Base-by-base conservation (phyloP, 2,329 filamentous ascomycete genomes). In the Botrytis pseudocinerea region DNA sequence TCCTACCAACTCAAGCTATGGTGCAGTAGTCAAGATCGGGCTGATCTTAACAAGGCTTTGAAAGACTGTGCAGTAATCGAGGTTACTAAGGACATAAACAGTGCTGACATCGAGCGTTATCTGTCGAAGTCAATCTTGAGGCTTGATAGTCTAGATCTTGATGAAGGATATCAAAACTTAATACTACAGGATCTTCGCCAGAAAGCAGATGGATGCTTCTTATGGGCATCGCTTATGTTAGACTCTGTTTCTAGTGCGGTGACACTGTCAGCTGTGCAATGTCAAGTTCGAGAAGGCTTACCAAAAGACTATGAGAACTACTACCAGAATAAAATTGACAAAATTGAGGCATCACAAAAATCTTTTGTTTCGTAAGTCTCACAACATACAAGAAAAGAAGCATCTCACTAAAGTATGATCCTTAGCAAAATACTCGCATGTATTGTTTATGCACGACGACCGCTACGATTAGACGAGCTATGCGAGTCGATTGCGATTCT, bases 141-240 rank as follows among this genome's bases (percentile, higher is more conserved):
- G 42, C 40, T 69, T 6, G 54, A 69, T 60, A 59, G 51, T 32
- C 28, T 69, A 22, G 66, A 69, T 42, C 38, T 69, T 18, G 51
- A 69, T 59, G 51, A 42, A 44, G 66, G 66, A 22, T 69, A 69
- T n/a, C 66, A 69, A 44, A 69, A 44, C 32, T 8, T 69, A 22
- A 69, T 69, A 35, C 32, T 69, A 22, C 48, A 61, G 22, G 66
- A 69, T 40, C 66, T 69, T 42, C 66, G 66, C 60, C 16, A 69
- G 40, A 59, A 61, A 60, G 66, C 66, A 28, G 54, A 60, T 46
- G 66, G 66, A 20, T 69, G 51, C 66, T 69, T 69, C 25, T 59
- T 69, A 42, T 69, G 66, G 66, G 66, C 54, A 28, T 57, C 66
- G 14, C 66, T 69, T 32, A 69, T 69, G 66, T 28, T 69, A 40